phyloP scores from a whole-genome alignment of 2,329 filamentous ascomycete genomes.

The Curvularia spicifera region DNA sequence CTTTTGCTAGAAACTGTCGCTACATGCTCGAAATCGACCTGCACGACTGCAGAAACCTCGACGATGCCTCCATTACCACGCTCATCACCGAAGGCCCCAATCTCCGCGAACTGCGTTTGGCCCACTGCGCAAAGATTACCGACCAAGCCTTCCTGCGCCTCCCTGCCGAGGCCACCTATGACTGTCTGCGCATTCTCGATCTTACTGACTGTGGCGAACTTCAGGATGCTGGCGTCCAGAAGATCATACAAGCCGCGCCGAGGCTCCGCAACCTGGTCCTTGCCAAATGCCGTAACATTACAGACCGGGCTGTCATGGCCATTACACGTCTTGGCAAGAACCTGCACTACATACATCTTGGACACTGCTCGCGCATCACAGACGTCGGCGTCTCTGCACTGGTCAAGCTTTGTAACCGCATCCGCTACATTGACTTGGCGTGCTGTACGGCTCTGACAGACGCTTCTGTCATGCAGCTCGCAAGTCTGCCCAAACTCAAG shows the following conservation, averaged over 20 bases:
- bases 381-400: constrained; percentile 85
- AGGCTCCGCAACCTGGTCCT: constrained; percentile 90
- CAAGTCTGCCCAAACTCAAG: constrained; percentile 88
- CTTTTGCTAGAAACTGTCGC: constrained; percentile 85
- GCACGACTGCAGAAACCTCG: constrained; percentile 80
- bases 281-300: constrained; percentile 92
- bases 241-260: constrained; percentile 84
- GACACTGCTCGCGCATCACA: constrained; percentile 90
- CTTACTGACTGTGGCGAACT: constrained; percentile 86
- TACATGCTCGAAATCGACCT: constrained; percentile 97
- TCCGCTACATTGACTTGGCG: constrained; percentile 96
- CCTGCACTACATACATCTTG: constrained; percentile 93
- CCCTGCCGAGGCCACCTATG: constrained; percentile 72
- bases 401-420: constrained; percentile 86
- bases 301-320: constrained; percentile 83
- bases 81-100: constrained; percentile 79
- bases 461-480: constrained; percentile 80
- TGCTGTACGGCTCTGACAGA: constrained; percentile 92
- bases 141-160: constrained; percentile 87
- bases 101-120: constrained; percentile 87
- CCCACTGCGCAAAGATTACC: constrained; percentile 82
- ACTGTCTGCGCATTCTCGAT: constrained; percentile 90
- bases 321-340: constrained; percentile 94
- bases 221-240: constrained; percentile 85
- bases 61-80: constrained; percentile 81